A percentile compares a stretch with the other conserved stretches of the same genome.
phyloP scores from a whole-genome alignment of 2,329 filamentous ascomycete genomes.

The Aureobasidium subglaciale region DNA sequence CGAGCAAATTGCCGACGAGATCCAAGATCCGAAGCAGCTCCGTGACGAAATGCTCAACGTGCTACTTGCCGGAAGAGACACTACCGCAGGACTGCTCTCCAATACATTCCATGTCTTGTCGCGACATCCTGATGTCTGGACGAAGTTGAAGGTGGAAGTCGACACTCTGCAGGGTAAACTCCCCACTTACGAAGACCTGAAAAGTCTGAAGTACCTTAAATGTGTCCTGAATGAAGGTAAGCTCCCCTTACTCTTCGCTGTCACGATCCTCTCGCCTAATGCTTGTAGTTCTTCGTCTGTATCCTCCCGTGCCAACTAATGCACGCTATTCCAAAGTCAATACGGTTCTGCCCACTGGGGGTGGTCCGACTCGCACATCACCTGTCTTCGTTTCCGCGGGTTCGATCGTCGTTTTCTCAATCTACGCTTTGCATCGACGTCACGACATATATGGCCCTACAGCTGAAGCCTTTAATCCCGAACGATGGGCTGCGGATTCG shows the following conservation, averaged over 20 bases:
- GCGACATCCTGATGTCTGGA: slow-evolving; percentile 20
- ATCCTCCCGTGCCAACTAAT: slow-evolving; percentile 73
- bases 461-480: slow-evolving; percentile 33
- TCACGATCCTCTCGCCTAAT: neutral
- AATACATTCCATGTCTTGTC: slow-evolving; percentile 29
- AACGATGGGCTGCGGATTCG: slow-evolving; percentile 24
- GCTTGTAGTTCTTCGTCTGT: slow-evolving; percentile 53
- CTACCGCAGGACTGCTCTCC: slow-evolving; percentile 42
- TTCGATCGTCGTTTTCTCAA: slow-evolving; percentile 26
- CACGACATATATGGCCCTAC: slow-evolving; percentile 32
- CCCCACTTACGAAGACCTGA: slow-evolving; percentile 33
- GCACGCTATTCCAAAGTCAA: slow-evolving; percentile 62
- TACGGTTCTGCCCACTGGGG: slow-evolving; percentile 64
- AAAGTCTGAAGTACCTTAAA: slow-evolving; percentile 30
- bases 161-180: slow-evolving; percentile 23
- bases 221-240: slow-evolving; percentile 54
- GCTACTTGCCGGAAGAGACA: slow-evolving; percentile 38
- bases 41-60: slow-evolving; percentile 37
- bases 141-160: slow-evolving; percentile 21
- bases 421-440: slow-evolving; percentile 32
- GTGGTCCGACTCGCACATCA: slow-evolving; percentile 44
- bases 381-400: slow-evolving; percentile 44
- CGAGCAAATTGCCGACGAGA: slow-evolving; percentile 47
- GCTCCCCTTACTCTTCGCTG: neutral
- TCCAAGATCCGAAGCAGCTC: slow-evolving; percentile 33